Evolutionary conservation across 805 yeast species (phyloP).

Genomic region (Sugiyamaella mastotermitis): DNA sequence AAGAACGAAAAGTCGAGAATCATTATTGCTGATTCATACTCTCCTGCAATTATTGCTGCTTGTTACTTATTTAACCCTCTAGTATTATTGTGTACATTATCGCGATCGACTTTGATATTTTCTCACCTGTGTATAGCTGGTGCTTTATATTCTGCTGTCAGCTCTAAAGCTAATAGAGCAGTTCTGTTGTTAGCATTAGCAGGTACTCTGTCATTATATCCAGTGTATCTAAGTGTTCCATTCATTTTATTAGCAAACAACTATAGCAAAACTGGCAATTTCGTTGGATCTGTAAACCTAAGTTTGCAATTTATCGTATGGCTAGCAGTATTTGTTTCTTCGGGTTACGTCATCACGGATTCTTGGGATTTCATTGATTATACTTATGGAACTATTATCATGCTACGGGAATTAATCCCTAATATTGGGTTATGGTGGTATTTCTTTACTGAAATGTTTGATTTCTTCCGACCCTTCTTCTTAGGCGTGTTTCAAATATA

Average conservation of each 20-base stretch:
- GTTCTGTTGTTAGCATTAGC: constrained; percentile 55
- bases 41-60: constrained; percentile 46
- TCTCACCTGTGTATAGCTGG: constrained; percentile 51
- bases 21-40: not conserved
- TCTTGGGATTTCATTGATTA: constrained; percentile 41
- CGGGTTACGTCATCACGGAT: constrained; percentile 25
- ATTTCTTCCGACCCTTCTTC: constrained; percentile 78
- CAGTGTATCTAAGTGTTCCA: constrained; percentile 57
- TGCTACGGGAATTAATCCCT: constrained; percentile 70
- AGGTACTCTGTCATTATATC: constrained; percentile 56
- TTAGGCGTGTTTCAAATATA: constrained; percentile 77
- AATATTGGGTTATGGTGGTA: constrained; percentile 99
- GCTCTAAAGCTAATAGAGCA: constrained; percentile 37
- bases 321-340: constrained; percentile 19
- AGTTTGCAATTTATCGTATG: too few species aligned
- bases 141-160: constrained; percentile 41
- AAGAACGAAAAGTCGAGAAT: not conserved
- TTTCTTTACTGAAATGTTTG: constrained; percentile 92
- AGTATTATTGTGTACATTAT: constrained; percentile 56
- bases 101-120: constrained; percentile 62
- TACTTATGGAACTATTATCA: constrained; percentile 47
- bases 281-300: constrained; percentile 12
- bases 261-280: constrained; percentile 7
- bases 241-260: constrained; percentile 31
- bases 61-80: constrained; percentile 79